Evolutionary conservation across 495 filamentous ascomycete species (phyloP).

Genomic region (Darksidea phi): DNA sequence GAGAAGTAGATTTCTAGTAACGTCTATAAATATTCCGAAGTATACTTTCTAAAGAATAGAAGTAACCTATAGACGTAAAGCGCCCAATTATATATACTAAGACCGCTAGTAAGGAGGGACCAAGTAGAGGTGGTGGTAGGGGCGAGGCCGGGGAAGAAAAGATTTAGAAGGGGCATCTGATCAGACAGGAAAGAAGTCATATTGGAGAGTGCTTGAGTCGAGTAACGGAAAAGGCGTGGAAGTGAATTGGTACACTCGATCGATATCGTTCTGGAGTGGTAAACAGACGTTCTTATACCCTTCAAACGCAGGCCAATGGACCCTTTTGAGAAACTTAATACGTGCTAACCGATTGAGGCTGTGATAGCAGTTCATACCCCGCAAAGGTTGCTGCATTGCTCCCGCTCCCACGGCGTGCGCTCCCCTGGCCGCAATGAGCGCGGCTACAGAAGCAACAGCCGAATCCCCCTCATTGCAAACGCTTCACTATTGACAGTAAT

Average conservation of each 20-base stretch:
- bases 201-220: conserved; percentile 9
- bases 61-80: conserved; percentile 3
- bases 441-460: no score
- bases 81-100: conserved; percentile 8
- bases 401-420: no score
- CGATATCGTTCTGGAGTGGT: conserved; percentile 2
- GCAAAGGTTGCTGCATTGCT: no score
- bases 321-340: conserved; percentile 3
- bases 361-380: no score
- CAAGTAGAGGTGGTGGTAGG: conserved; percentile 11
- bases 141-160: conserved; percentile 11
- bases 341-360: not conserved
- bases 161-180: conserved; percentile 11
- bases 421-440: no score
- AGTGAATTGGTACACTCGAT: conserved; percentile 6
- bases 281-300: conserved; percentile 18
- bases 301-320: conserved; percentile 3
- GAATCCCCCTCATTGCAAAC: no score
- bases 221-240: conserved; percentile 1
- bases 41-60: conserved; percentile 18
- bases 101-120: conserved; percentile 16
- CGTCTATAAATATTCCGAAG: conserved; percentile 13
- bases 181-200: conserved; percentile 15
- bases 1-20: conserved; percentile 13
- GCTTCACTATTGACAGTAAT: no score